Percentiles rank a stretch among this genome's conserved stretches.
Conservation (phyloP, 441 rosid genomes). For the Biscutella laevigata region DNA sequence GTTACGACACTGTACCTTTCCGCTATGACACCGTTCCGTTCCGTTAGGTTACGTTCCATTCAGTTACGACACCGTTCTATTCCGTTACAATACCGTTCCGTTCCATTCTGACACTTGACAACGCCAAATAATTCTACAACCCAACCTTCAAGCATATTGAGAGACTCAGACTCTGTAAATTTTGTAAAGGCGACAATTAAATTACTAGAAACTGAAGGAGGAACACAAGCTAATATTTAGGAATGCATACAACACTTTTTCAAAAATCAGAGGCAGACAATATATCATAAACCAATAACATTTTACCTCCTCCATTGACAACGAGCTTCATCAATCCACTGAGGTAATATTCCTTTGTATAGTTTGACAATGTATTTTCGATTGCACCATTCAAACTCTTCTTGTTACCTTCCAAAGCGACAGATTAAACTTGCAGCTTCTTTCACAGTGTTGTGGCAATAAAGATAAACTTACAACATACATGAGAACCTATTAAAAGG, state of each 20-base stretch:
- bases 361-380: conserved; percentile 64
- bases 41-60: too few relatives aligned
- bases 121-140: conserved; percentile 64
- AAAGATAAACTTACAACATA: too few relatives aligned
- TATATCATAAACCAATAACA: conserved; percentile 18
- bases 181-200: neutral
- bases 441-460: too few relatives aligned
- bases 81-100: too few relatives aligned
- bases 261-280: conserved; percentile 3
- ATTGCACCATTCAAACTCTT: conserved; percentile 83
- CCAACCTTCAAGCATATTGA: conserved; percentile 85
- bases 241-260: neutral
- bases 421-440: too few relatives aligned
- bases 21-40: too few relatives aligned
- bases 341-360: conserved; percentile 60
- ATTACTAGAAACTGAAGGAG: neutral
- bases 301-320: conserved; percentile 94
- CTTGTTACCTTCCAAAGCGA: conserved; percentile 83
- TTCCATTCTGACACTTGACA: conserved; percentile 59
- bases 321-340: conserved; percentile 94
- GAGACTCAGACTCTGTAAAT: conserved; percentile 74
- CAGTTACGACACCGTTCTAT: too few relatives aligned
- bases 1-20: too few relatives aligned
- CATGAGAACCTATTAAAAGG: too few relatives aligned
- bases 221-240: neutral